Evolutionary conservation across 192 early-diverging fungal species (phyloP).

Genomic region (Spizellomyces sp.): DNA sequence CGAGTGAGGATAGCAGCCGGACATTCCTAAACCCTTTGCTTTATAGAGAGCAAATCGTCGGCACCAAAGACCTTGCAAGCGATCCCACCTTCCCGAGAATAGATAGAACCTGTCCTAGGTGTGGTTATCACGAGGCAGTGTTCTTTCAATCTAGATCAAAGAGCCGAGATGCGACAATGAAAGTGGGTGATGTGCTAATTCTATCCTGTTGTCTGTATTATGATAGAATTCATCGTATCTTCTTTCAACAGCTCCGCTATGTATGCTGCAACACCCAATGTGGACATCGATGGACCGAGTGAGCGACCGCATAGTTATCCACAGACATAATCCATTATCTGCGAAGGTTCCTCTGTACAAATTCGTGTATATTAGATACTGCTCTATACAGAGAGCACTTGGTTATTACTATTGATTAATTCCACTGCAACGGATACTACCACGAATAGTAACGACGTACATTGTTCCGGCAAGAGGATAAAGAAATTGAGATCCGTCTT

Average conservation of each 20-base stretch:
- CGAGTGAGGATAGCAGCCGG: background rate
- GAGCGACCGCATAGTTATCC: slow-evolving; percentile 6
- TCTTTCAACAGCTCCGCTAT: slow-evolving; percentile 43
- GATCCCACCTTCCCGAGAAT: slow-evolving; percentile 58
- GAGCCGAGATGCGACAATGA: slow-evolving; percentile 51
- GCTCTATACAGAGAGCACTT: too few relatives aligned
- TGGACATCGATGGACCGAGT: slow-evolving; percentile 48
- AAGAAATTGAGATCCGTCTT: too few relatives aligned
- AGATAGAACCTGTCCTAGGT: slow-evolving; percentile 42
- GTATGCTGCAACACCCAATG: slow-evolving; percentile 44
- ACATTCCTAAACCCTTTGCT: background rate
- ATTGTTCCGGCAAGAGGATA: too few relatives aligned
- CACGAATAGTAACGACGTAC: too few relatives aligned
- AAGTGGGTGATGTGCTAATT: slow-evolving; percentile 24
- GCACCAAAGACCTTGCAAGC: slow-evolving; percentile 42
- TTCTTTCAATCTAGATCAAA: slow-evolving; percentile 53
- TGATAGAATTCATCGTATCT: slow-evolving; percentile 8
- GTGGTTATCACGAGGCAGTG: slow-evolving; percentile 37
- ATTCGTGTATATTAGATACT: too few relatives aligned
- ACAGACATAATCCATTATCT: background rate
- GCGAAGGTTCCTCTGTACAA: too few relatives aligned
- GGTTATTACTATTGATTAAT: too few relatives aligned
- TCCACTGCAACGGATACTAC: too few relatives aligned
- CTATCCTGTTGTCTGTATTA: background rate
- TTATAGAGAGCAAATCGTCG: slow-evolving; percentile 48